Conservation (phyloP, 495 filamentous ascomycete species). For the Xylaria telfairii region DNA sequence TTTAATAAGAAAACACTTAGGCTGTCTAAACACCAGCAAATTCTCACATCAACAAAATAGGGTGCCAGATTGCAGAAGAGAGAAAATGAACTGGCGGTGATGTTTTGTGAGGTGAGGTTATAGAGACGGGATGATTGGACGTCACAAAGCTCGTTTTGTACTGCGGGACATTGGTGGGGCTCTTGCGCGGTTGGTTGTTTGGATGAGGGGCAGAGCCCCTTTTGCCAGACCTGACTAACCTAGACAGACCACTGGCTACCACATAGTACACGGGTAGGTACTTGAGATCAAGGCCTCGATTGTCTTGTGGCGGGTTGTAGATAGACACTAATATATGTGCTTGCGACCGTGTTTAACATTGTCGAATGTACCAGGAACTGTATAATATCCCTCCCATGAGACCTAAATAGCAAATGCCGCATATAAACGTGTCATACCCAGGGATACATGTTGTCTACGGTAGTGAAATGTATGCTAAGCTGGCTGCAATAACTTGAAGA, state of each 20-base stretch:
- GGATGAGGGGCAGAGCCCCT: constrained; percentile 27
- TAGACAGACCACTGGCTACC: not conserved
- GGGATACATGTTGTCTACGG: not conserved
- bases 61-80: constrained; percentile 13
- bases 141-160: constrained; percentile 28
- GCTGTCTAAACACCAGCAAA: not conserved
- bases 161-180: constrained; percentile 31
- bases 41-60: constrained; percentile 11
- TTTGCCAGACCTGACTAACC: not conserved
- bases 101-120: constrained; percentile 31
- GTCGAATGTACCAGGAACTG: not conserved
- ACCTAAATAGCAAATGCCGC: not conserved
- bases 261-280: not conserved
- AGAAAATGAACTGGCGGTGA: constrained; percentile 27
- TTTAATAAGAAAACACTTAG: not conserved
- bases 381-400: not conserved
- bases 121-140: constrained; percentile 27
- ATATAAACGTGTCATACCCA: not conserved
- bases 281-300: not conserved
- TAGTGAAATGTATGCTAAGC: not conserved
- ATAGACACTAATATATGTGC: not conserved
- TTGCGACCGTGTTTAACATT: not conserved
- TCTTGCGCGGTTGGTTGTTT: constrained; percentile 17
- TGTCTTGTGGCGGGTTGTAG: not conserved
- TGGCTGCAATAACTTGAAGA: not conserved